Conservation (phyloP, 108 stramenopile genomes). For the Licmophora abbreviata region DNA sequence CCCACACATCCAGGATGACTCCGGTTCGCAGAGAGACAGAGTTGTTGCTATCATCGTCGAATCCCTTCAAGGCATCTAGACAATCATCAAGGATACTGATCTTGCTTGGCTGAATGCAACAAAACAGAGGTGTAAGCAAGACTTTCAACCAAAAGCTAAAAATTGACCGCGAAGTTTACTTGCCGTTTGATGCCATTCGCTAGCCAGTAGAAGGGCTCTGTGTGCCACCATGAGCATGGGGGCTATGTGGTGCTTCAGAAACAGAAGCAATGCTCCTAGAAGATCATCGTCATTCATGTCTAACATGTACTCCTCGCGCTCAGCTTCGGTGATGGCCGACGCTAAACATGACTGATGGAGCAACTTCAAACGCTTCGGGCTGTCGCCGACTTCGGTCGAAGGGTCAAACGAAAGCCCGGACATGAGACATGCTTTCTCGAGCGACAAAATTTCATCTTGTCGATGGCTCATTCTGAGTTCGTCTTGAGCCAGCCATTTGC, state of each 20-base stretch:
- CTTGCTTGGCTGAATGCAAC: constrained; percentile 20
- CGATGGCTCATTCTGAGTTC: constrained; percentile 63
- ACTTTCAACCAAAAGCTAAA: too few species aligned
- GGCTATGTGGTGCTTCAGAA: constrained; percentile 21
- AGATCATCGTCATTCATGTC: constrained; percentile 28
- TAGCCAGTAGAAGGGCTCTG: constrained; percentile 54
- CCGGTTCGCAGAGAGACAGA: constrained; percentile 23
- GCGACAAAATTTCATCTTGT: constrained; percentile 45
- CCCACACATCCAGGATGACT: constrained; percentile 60
- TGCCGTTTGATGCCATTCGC: constrained; percentile 47
- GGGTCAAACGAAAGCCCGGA: constrained; percentile 58
- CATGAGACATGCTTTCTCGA: constrained; percentile 60
- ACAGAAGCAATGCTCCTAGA: constrained; percentile 35
- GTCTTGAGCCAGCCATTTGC: constrained; percentile 66
- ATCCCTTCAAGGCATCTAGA: constrained; percentile 35
- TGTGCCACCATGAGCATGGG: constrained; percentile 50
- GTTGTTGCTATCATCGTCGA: constrained; percentile 26
- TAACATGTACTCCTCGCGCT: constrained; percentile 26
- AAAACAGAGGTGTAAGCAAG: too few species aligned
- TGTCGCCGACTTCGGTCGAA: constrained; percentile 46
- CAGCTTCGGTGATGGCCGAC: constrained; percentile 19
- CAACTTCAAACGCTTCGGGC: constrained; percentile 14
- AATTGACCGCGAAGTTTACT: too few species aligned
- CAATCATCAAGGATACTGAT: constrained; percentile 32
- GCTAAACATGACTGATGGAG: constrained; percentile 39